Evolutionary conservation across 1,139 yeast genomes (phyloP), one percentile per base, ranked within the genome.

Genomic region (Suhomyces maxii): DNA sequence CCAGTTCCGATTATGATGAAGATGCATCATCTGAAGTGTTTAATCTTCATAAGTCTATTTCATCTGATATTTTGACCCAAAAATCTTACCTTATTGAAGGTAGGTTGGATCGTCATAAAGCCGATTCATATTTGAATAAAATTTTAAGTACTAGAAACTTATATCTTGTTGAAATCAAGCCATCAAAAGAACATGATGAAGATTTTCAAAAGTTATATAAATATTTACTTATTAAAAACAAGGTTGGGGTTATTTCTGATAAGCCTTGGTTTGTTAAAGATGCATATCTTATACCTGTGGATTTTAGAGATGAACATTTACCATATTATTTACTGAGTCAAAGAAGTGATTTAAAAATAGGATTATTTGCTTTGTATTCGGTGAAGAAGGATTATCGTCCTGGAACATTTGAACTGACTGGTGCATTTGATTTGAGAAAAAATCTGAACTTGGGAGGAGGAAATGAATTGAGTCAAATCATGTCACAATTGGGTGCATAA

Each of bases 171-270:
- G 73, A 75, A 51, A 50, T 83, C 33, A 60, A 50, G 39, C 62
- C 70, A 34, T 38, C 45, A 3, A 56, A 54, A 2, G 61, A 57
- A 7, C 57, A 57, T 12, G 57, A 59, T 5, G 44, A 50, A 2
- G 71, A 69, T 30, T 83, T 72, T 58, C 65, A 71, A 36, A 77
- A 73, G 49, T 64, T 87, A 37, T 82, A 71, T 60, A 71, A 76
- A 30, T 84, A 84, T 59, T 77, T 84, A 53, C 57, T 66, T 36
- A 57, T 68, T 4, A 70, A 79, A 39, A 61, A 64, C 39, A 82
- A 83, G 57, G 82, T 76, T 42, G 95, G 91, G 0, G 93, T 86
- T 14, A 67, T 86, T 39, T 73, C 79, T 34, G 74, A 71, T 18
- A 70, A 63, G 51, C 80, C 78, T 1, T 53, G 61, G 18, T 71